Evolutionary conservation across 1,139 yeast genomes (phyloP).

Genomic region (Nematodospora anomalae): DNA sequence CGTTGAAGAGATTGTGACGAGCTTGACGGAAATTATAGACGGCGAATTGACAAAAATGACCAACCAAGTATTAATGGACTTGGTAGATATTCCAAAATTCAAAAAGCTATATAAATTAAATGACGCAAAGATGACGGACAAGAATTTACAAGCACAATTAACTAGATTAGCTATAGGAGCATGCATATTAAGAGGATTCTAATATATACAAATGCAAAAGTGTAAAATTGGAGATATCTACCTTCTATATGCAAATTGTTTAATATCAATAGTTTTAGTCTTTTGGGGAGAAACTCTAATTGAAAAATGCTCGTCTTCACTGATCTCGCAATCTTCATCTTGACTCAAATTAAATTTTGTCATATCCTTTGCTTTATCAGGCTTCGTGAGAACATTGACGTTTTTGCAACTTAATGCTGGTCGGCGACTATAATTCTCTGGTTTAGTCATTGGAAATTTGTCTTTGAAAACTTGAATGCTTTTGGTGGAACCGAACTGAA

Average conservation of each 20-base stretch:
- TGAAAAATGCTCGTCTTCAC: slow-evolving; percentile 5
- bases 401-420: slow-evolving; percentile 6
- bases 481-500: slow-evolving; percentile 7
- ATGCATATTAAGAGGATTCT: slow-evolving; percentile 39
- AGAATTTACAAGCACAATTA: slow-evolving; percentile 24
- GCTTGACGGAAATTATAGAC: slow-evolving; percentile 14
- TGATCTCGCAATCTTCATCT: slow-evolving; percentile 7
- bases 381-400: slow-evolving; percentile 2
- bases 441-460: neutral
- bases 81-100: slow-evolving; percentile 31
- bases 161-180: slow-evolving; percentile 42
- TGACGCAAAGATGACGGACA: slow-evolving; percentile 25
- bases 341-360: slow-evolving; percentile 6
- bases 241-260: slow-evolving; percentile 15
- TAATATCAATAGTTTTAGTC: slow-evolving; percentile 10
- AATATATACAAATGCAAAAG: slow-evolving; percentile 4
- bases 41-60: slow-evolving; percentile 17
- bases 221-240: neutral
- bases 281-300: slow-evolving; percentile 2
- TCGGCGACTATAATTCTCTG: neutral
- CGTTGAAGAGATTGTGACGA: slow-evolving; percentile 7
- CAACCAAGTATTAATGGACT: slow-evolving; percentile 25
- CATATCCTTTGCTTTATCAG: neutral
- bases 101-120: slow-evolving; percentile 42
- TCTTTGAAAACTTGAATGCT: neutral